A percentile compares a stretch with the other conserved stretches of the same genome.
phyloP scores from a whole-genome alignment of 352 stramenopile genomes.

The Pythium coloratum region DNA sequence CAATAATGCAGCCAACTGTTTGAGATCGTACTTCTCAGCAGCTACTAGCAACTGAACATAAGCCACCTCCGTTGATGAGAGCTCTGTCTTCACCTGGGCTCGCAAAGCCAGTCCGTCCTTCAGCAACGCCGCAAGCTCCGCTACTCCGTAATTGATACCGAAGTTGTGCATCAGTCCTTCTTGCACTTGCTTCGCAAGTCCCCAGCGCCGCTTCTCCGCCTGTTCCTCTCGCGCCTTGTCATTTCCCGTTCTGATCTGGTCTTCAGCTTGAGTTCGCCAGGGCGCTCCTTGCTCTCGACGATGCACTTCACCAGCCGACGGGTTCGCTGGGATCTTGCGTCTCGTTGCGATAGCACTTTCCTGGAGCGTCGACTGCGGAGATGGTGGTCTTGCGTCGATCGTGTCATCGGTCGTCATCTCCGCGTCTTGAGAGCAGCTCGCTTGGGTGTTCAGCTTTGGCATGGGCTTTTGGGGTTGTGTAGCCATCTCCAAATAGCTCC shows the following conservation, averaged over 20 bases:
- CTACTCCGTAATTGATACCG: constrained; percentile 69
- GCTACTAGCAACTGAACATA: constrained; percentile 64
- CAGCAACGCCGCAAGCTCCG: constrained; percentile 60
- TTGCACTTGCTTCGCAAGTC: constrained; percentile 72
- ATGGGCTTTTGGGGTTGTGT: not conserved
- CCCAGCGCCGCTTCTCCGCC: constrained; percentile 67
- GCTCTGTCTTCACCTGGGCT: constrained; percentile 28
- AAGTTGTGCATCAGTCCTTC: constrained; percentile 69
- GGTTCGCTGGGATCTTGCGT: constrained; percentile 60
- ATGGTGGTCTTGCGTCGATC: not conserved
- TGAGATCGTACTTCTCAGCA: constrained; percentile 78
- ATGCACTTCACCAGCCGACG: constrained; percentile 62
- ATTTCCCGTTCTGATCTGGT: constrained; percentile 44
- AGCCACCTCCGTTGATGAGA: constrained; percentile 49
- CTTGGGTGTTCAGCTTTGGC: not conserved
- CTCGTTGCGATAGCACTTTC: not conserved
- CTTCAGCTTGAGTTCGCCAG: constrained; percentile 48
- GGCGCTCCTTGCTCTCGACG: constrained; percentile 47
- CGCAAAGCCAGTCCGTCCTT: constrained; percentile 53
- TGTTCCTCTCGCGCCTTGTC: constrained; percentile 53
- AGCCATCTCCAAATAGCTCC: constrained; percentile 4
- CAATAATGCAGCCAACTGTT: constrained; percentile 57
- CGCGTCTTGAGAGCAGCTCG: not conserved
- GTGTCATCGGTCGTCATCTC: not conserved
- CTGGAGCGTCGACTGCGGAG: not conserved